Evolutionary conservation across 768 basidiomycete genomes (phyloP).

Genomic region (Plicaturopsis crispa): DNA sequence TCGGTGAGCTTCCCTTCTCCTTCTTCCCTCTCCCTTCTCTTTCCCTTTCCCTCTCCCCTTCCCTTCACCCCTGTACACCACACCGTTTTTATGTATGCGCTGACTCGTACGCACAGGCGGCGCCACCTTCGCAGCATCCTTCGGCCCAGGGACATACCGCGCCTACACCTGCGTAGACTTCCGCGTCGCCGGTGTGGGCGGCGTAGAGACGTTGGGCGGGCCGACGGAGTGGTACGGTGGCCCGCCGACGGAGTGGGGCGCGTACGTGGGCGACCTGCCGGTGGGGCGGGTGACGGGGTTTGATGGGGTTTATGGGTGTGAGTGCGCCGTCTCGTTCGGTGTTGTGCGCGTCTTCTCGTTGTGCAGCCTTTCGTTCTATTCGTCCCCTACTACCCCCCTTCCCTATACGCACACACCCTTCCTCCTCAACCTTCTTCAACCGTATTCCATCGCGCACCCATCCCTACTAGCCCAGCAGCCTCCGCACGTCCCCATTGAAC

Average conservation of each 20-base stretch:
- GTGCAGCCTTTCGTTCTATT: too few species aligned
- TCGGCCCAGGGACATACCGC: slow-evolving; percentile 51
- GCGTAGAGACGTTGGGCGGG: too few species aligned
- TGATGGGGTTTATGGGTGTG: slow-evolving; percentile 42
- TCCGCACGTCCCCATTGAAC: neutral
- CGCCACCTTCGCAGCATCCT: slow-evolving; percentile 42
- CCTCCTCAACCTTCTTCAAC: too few species aligned
- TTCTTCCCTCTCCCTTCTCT: too few species aligned
- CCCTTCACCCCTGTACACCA: too few species aligned
- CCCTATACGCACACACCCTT: too few species aligned
- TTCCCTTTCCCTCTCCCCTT: too few species aligned
- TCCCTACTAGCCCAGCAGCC: too few species aligned
- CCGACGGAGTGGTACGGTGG: slow-evolving; percentile 34
- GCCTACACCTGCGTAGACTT: slow-evolving; percentile 59
- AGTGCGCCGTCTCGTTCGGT: too few species aligned
- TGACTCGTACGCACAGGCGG: slow-evolving; percentile 18
- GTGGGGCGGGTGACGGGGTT: slow-evolving; percentile 36
- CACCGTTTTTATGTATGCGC: neutral
- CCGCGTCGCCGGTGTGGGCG: slow-evolving; percentile 43
- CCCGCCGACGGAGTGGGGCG: slow-evolving; percentile 47
- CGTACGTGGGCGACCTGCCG: slow-evolving; percentile 43
- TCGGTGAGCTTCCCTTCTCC: slow-evolving; percentile 20
- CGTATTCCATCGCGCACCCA: too few species aligned
- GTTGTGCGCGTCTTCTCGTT: too few species aligned
- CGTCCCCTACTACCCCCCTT: too few species aligned